Conservation (phyloP, 2,329 filamentous ascomycete species). For the Penicillium sp. region DNA sequence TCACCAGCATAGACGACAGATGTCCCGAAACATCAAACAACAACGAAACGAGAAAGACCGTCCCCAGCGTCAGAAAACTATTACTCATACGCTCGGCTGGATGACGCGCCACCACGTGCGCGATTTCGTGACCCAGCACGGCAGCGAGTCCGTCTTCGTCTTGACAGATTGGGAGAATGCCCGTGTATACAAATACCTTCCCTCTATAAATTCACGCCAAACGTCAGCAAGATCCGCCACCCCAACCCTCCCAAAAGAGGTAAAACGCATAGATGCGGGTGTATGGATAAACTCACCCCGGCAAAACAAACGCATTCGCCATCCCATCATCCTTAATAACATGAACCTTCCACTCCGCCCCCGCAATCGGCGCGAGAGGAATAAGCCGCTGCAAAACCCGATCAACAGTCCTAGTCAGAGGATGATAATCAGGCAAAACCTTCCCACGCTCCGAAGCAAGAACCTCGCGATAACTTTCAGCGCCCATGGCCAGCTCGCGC, state of each 20-base stretch:
- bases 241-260: too few relatives aligned
- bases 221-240: background rate
- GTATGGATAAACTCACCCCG: constrained; percentile 48
- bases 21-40: constrained; percentile 48
- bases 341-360: constrained; percentile 59
- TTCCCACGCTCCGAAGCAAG: constrained; percentile 50
- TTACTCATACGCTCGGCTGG: constrained; percentile 59
- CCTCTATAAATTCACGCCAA: constrained; percentile 39
- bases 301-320: constrained; percentile 66
- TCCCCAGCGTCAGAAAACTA: constrained; percentile 37
- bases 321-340: constrained; percentile 57
- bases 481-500: constrained; percentile 49
- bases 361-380: constrained; percentile 53
- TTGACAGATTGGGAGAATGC: constrained; percentile 61
- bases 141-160: constrained; percentile 64
- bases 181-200: constrained; percentile 68
- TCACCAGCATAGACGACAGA: constrained; percentile 46
- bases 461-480: constrained; percentile 52
- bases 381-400: constrained; percentile 59
- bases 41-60: constrained; percentile 31
- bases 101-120: constrained; percentile 64
- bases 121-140: constrained; percentile 67
- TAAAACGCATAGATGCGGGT: too few relatives aligned
- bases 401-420: constrained; percentile 54
- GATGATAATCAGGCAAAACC: constrained; percentile 57